Percentiles rank a stretch among this genome's conserved stretches.
phyloP scores from a whole-genome alignment of 2,329 filamentous ascomycete genomes.

The Botrytis paeoniae region DNA sequence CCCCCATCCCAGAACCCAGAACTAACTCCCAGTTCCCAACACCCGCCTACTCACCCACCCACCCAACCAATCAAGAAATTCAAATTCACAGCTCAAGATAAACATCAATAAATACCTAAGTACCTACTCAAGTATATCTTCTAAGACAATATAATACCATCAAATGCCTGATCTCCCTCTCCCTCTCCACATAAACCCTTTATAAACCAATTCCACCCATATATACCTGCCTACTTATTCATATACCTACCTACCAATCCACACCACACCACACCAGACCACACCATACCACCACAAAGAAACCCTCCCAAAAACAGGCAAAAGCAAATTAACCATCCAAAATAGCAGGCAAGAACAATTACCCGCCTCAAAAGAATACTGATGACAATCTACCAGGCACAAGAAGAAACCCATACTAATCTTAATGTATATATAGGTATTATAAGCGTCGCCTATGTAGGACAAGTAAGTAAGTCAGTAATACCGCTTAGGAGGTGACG shows the following conservation, averaged over 20 bases:
- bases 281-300: not conserved
- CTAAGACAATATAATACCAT: too few relatives aligned
- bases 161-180: too few relatives aligned
- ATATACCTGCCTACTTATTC: not conserved
- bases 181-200: not conserved
- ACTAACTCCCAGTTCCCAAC: too few relatives aligned
- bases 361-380: not conserved
- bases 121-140: too few relatives aligned
- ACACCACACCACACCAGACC: not conserved
- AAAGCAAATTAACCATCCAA: too few relatives aligned
- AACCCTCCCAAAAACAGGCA: not conserved
- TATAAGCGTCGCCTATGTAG: not conserved
- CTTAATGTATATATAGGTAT: not conserved
- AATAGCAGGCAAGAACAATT: fast-evolving
- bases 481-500: not conserved
- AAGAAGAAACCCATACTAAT: not conserved
- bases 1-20: too few relatives aligned
- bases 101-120: too few relatives aligned
- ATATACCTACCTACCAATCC: not conserved
- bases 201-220: too few relatives aligned
- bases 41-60: too few relatives aligned
- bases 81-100: too few relatives aligned
- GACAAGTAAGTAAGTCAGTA: not conserved
- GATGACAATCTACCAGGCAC: not conserved
- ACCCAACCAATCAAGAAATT: too few relatives aligned